Evolutionary conservation across 352 stramenopile genomes (phyloP).

Genomic region (Phytophthora vignae): DNA sequence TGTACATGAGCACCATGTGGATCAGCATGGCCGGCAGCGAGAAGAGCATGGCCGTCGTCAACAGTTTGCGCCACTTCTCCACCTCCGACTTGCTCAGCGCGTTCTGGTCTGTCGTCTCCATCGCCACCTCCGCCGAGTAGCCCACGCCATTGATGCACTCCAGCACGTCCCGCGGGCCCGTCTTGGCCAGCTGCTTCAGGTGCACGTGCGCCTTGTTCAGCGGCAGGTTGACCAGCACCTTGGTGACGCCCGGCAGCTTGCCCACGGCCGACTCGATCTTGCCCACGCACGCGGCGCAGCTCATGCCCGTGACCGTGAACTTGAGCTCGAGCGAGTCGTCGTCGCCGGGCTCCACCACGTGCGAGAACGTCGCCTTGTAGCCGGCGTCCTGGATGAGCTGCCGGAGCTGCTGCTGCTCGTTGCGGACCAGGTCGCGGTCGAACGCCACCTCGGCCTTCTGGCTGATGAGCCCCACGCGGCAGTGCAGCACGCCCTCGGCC

Average conservation of each 20-base stretch:
- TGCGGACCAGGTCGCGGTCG: conserved; percentile 69
- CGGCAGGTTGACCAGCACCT: conserved; percentile 69
- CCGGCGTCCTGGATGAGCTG: conserved; percentile 79
- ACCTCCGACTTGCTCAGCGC: conserved; percentile 76
- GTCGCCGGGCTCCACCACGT: conserved; percentile 77
- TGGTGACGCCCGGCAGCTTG: conserved; percentile 75
- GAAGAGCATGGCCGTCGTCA: conserved; percentile 84
- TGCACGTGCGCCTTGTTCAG: conserved; percentile 81
- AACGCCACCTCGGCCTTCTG: conserved; percentile 89
- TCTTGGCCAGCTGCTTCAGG: conserved; percentile 81
- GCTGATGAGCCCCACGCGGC: conserved; percentile 84
- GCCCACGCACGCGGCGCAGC: conserved; percentile 59
- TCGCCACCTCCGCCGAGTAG: conserved; percentile 65
- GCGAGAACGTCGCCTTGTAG: conserved; percentile 82
- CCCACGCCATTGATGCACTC: conserved; percentile 73
- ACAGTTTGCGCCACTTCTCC: conserved; percentile 75
- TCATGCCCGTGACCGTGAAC: conserved; percentile 81
- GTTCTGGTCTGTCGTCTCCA: conserved; percentile 66
- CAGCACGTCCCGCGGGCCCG: conserved; percentile 75
- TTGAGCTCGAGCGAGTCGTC: conserved; percentile 85
- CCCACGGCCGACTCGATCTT: conserved; percentile 76
- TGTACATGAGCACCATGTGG: conserved; percentile 90
- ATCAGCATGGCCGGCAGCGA: conserved; percentile 87
- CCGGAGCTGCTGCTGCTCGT: conserved; percentile 55
- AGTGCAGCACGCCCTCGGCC: conserved; percentile 71